Base-by-base conservation (phyloP, 805 yeast genomes). In the Starmerella roubikii region DNA sequence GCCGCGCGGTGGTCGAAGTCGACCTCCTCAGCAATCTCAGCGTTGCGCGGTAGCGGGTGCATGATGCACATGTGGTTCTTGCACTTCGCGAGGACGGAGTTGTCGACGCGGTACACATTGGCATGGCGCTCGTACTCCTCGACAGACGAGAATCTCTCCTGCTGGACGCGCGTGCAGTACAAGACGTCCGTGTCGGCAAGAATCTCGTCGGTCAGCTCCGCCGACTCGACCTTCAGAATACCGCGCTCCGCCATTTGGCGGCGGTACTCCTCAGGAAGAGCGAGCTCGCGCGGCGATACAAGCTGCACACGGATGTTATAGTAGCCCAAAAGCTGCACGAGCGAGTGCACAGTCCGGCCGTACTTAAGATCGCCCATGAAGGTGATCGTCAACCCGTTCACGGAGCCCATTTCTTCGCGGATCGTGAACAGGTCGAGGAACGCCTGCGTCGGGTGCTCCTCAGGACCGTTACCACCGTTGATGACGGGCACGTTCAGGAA, bases 1-100 rank as follows among this genome's bases (percentile, higher is more conserved):
- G 98, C 97, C 49, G 98, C 97, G 63, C 99, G 81, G 64, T 88
- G 96, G 65, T 91, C 99, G 58, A 88, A 91, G 62, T 91, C 99
- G 55, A 91, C 97, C 67, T 91, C 98, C 66, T 86, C 97, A 56
- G 81, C 81, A 53, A 91, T 88, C 67, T 91, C 99, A 55, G 76
- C 79, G 49, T 84, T 86, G 64, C 99, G 81, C 59, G 99, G 99
- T 54, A 91, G 74, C 60, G 99, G 99, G 61, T 91, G 99, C 94
- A 91, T 79, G 48, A 91, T 80, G 62, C 95, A 84, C 97, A 91
- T 91, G 65, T 91, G 95, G 61, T 84, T 85, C 67, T 93, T 91
- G 53, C 98, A 97, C 61, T 80, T 76, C 23, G 84, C 71, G 58
- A 91, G 71, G 46, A 88, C 80, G 64, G 71, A 78, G 73, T 88